phyloP scores from a whole-genome alignment of 1,284 basidiomycete species.

The Rhizoctonia solani region DNA sequence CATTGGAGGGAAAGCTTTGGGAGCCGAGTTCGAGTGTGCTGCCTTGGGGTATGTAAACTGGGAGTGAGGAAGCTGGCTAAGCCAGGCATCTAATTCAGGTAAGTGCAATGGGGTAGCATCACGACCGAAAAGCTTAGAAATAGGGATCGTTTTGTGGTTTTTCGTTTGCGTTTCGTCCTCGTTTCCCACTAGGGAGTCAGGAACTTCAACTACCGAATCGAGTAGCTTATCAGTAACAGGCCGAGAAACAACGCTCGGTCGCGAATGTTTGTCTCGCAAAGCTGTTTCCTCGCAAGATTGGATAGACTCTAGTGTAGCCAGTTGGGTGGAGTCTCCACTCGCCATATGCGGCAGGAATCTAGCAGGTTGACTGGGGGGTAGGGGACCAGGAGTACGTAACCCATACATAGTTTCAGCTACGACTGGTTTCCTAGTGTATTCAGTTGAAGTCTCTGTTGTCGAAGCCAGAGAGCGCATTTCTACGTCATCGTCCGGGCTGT shows the following conservation, averaged over 20 bases:
- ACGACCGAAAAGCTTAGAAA: slow-evolving; percentile 58
- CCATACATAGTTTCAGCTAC: neutral
- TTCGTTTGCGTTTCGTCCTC: neutral
- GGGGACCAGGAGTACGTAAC: neutral
- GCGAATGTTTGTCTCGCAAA: neutral
- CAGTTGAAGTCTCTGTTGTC: neutral
- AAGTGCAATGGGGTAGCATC: slow-evolving; percentile 60
- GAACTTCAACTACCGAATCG: neutral
- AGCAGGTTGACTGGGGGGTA: slow-evolving; percentile 15
- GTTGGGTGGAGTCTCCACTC: neutral
- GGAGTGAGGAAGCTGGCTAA: slow-evolving; percentile 55
- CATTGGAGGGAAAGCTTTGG: slow-evolving; percentile 59
- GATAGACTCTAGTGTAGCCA: neutral
- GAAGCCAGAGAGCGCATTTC: too few relatives aligned
- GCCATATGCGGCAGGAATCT: neutral
- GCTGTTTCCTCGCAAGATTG: neutral
- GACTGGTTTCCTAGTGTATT: neutral
- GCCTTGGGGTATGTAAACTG: slow-evolving; percentile 46
- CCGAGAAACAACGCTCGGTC: neutral
- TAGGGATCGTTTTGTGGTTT: slow-evolving; percentile 58
- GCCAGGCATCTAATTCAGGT: slow-evolving; percentile 61
- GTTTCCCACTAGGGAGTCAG: neutral
- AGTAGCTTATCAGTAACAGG: neutral
- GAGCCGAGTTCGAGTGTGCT: neutral
- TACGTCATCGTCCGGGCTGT: too few relatives aligned